A percentile compares a stretch with the other conserved stretches of the same genome.
These are phyloP conservation scores for Penicillium cataractarum DNA, from an alignment of 495 filamentous ascomycete species.

Conservation along the genomic window DNA sequence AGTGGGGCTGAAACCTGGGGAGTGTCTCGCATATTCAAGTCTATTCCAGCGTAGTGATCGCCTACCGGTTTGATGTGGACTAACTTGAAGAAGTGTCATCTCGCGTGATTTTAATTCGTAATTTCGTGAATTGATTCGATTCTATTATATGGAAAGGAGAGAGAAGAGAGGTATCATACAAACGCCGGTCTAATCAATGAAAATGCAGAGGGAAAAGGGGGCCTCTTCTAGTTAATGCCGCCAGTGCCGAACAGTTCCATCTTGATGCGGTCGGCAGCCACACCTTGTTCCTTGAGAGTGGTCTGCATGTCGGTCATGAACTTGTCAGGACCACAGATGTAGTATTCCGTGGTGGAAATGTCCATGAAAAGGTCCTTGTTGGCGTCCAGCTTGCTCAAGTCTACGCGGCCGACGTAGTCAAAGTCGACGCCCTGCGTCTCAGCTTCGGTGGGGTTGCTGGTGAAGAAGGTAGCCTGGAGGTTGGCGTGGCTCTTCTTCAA, in stretches of 20 bases:
- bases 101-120: slow-evolving; percentile 4
- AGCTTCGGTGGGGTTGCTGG: slow-evolving; percentile 34
- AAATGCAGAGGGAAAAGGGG: slow-evolving; percentile 2
- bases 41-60: neutral
- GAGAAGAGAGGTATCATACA: slow-evolving; percentile 15
- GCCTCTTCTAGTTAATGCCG: slow-evolving; percentile 26
- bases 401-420: slow-evolving; percentile 56
- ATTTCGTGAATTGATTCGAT: slow-evolving; percentile 8
- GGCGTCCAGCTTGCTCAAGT: slow-evolving; percentile 54
- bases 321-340: slow-evolving; percentile 65
- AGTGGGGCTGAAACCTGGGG: neutral
- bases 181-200: slow-evolving; percentile 9
- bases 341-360: slow-evolving; percentile 62
- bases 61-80: neutral
- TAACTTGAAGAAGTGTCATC: neutral
- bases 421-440: slow-evolving; percentile 61
- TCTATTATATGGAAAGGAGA: slow-evolving; percentile 11
- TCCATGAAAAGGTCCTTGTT: slow-evolving; percentile 56
- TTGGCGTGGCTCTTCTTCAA: slow-evolving; percentile 46
- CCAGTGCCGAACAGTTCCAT: slow-evolving; percentile 73
- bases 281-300: slow-evolving; percentile 54
- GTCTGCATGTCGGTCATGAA: slow-evolving; percentile 66
- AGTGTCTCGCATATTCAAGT: neutral
- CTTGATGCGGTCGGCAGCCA: slow-evolving; percentile 57
- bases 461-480: slow-evolving; percentile 45